phyloP scores from a whole-genome alignment of 1,284 basidiomycete genomes.

The Trichosporon faecale region DNA sequence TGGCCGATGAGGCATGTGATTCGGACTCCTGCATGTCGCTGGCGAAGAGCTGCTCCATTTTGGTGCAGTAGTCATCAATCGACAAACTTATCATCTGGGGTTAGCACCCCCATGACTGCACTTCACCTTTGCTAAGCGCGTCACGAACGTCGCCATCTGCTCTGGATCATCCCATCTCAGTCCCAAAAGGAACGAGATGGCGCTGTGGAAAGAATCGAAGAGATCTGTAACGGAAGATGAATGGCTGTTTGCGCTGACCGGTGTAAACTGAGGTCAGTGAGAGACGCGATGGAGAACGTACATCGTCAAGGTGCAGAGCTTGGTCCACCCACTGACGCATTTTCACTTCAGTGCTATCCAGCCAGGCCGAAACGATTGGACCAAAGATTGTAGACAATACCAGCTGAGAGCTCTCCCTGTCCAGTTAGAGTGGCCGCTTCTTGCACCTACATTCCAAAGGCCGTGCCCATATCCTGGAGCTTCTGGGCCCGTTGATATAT shows the following conservation, averaged over 20 bases:
- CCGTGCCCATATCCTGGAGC: conserved; percentile 70
- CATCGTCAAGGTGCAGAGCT: conserved; percentile 82
- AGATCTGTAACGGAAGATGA: conserved; percentile 95
- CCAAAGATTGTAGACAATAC: conserved; percentile 75
- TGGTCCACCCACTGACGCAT: conserved; percentile 92
- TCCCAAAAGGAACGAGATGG: conserved; percentile 80
- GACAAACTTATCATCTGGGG: conserved; percentile 81
- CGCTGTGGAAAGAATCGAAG: conserved; percentile 88
- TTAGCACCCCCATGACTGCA: not conserved
- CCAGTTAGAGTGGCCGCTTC: not conserved
- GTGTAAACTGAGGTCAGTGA: conserved; percentile 62
- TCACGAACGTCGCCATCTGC: conserved; percentile 86
- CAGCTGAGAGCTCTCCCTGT: conserved; percentile 52
- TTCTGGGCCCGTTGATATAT: conserved; percentile 64
- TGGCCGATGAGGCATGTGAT: conserved; percentile 54
- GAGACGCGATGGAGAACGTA: conserved; percentile 44
- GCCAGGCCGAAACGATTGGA: conserved; percentile 84
- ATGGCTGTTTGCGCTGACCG: conserved; percentile 77
- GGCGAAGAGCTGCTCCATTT: conserved; percentile 84
- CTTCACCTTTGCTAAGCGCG: conserved; percentile 76
- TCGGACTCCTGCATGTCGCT: conserved; percentile 66
- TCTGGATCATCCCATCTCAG: conserved; percentile 89
- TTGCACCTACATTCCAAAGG: conserved; percentile 57
- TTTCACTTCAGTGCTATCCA: conserved; percentile 82
- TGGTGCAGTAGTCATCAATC: conserved; percentile 85